Conservation (phyloP, 2,329 filamentous ascomycete genomes). For the Epichloe brachyelytri region DNA sequence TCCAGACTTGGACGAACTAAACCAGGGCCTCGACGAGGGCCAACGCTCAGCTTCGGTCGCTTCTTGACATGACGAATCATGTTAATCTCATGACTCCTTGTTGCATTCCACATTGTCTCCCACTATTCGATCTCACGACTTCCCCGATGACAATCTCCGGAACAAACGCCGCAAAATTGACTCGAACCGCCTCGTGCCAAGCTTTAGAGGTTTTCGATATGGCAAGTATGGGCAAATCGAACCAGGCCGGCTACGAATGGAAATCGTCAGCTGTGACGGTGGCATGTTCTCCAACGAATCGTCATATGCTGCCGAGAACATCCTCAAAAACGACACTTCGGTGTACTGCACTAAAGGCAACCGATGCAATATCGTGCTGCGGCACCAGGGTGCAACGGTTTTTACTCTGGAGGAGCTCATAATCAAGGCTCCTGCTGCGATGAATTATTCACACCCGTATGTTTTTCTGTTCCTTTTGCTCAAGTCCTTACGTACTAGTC, state of each 20-base stretch:
- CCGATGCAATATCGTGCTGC: conserved; percentile 74
- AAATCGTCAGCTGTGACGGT: conserved; percentile 81
- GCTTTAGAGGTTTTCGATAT: conserved; percentile 55
- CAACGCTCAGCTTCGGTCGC: conserved; percentile 29
- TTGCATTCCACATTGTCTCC: conserved; percentile 22
- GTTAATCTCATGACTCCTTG: conserved; percentile 15
- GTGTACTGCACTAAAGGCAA: conserved; percentile 88
- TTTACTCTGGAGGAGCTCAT: conserved; percentile 78
- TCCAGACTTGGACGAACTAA: conserved; percentile 23
- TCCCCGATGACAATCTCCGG: conserved; percentile 36
- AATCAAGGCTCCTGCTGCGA: conserved; percentile 67
- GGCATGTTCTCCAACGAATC: conserved; percentile 54
- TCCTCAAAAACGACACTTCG: conserved; percentile 67
- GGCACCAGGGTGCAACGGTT: conserved; percentile 65
- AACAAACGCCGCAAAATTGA: conserved; percentile 61
- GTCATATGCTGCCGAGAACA: conserved; percentile 62
- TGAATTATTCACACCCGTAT: conserved; percentile 76
- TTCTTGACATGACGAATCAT: conserved; percentile 27
- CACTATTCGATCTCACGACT: conserved; percentile 23
- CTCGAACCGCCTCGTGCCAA: conserved; percentile 39
- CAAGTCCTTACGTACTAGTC: neutral
- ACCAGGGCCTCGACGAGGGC: conserved; percentile 27
- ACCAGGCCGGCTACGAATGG: conserved; percentile 68
- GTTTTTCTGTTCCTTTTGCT: conserved; percentile 21
- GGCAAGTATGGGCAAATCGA: conserved; percentile 81